Evolutionary conservation across 2,329 filamentous ascomycete genomes (phyloP).

Genomic region (Pseudofabraea citricarpa): DNA sequence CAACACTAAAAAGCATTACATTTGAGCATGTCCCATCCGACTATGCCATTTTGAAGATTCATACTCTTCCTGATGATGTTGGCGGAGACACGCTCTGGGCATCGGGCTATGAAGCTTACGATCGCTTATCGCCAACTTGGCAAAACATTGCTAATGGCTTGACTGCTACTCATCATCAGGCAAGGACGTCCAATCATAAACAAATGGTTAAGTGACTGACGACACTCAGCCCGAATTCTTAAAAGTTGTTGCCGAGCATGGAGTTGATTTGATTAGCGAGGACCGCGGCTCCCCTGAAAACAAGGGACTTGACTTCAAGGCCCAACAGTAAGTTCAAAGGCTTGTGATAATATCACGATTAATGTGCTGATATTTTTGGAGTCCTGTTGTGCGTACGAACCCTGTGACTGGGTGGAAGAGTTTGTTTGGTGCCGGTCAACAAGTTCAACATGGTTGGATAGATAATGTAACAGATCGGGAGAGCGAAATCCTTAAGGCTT

Average conservation of each 20-base stretch:
- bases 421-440: conserved; percentile 33
- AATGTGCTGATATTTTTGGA: too few relatives aligned
- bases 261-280: conserved; percentile 34
- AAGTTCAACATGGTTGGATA: conserved; percentile 46
- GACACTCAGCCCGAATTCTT: conserved; percentile 12
- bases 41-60: conserved; percentile 46
- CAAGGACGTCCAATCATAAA: neutral
- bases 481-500: conserved; percentile 33
- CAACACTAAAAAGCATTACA: conserved; percentile 37
- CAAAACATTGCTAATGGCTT: conserved; percentile 12
- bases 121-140: conserved; percentile 6
- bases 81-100: conserved; percentile 45
- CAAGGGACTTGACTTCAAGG: conserved; percentile 20
- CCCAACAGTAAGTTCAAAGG: conserved; percentile 34
- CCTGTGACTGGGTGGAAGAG: conserved; percentile 50
- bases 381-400: conserved; percentile 53
- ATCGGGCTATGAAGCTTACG: conserved; percentile 28
- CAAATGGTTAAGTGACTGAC: neutral
- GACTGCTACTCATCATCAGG: conserved; percentile 14
- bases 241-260: conserved; percentile 12
- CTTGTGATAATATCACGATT: too few relatives aligned
- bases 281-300: conserved; percentile 39
- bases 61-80: conserved; percentile 35
- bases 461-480: conserved; percentile 50
- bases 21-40: conserved; percentile 48